These are phyloP conservation scores for Curvularia sp. DNA, from an alignment of 2,329 filamentous ascomycete species.

Conservation along the genomic window DNA sequence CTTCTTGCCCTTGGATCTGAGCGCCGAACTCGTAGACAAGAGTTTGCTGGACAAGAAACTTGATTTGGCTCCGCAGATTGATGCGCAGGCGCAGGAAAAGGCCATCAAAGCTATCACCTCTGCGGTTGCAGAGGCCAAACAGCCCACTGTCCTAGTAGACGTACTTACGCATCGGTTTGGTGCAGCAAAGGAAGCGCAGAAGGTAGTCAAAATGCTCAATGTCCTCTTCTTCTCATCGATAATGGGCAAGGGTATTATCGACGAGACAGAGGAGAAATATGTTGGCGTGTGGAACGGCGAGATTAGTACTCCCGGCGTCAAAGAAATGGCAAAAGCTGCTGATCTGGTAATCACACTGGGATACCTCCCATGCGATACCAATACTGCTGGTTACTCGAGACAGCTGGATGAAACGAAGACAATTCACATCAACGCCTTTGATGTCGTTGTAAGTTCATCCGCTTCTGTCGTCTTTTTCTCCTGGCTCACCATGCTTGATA, in stretches of 20 bases:
- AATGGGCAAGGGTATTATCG: conserved; percentile 54
- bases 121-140: conserved; percentile 44
- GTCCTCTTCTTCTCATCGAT: conserved; percentile 51
- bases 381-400: conserved; percentile 52
- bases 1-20: conserved; percentile 55
- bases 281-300: conserved; percentile 53
- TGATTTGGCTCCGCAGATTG: conserved; percentile 41
- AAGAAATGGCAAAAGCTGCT: conserved; percentile 44
- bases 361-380: conserved; percentile 53
- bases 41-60: conserved; percentile 48
- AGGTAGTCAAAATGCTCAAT: conserved; percentile 44
- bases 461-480: background rate
- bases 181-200: conserved; percentile 42
- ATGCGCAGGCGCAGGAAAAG: conserved; percentile 34
- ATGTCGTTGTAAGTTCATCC: conserved; percentile 42
- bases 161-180: conserved; percentile 50
- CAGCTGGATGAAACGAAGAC: conserved; percentile 38
- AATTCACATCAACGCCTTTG: conserved; percentile 49
- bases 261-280: conserved; percentile 51
- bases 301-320: conserved; percentile 48
- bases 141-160: conserved; percentile 52
- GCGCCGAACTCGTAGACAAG: conserved; percentile 42
- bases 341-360: conserved; percentile 52
- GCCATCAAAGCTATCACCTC: conserved; percentile 46
- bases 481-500: background rate